Evolutionary conservation across 371 early-diverging fungal genomes (phyloP).

Genomic region (Vairimorpha necatrix): DNA sequence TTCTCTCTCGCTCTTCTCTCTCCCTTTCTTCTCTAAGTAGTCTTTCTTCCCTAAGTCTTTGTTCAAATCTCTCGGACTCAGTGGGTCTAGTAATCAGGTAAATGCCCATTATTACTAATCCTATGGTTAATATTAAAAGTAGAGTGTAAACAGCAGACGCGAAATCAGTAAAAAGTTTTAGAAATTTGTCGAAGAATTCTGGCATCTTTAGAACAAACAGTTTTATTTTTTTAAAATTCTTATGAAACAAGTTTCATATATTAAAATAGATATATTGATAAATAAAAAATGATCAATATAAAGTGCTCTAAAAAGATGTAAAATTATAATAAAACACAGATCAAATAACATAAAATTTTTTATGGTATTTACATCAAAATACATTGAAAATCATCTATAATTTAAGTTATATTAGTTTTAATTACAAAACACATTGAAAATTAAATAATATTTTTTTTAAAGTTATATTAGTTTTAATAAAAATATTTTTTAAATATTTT

Average conservation of each 20-base stretch:
- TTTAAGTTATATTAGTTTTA: too few relatives aligned
- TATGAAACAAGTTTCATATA: background rate
- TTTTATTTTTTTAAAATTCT: background rate
- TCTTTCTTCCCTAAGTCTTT: background rate
- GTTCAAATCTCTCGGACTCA: background rate
- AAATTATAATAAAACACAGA: too few relatives aligned
- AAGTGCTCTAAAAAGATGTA: too few relatives aligned
- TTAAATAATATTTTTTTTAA: too few relatives aligned
- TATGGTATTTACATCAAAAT: too few relatives aligned
- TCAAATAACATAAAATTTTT: too few relatives aligned
- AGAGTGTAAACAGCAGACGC: background rate
- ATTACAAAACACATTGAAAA: too few relatives aligned
- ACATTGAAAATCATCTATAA: too few relatives aligned
- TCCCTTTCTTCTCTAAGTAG: background rate
- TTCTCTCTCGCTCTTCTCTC: background rate
- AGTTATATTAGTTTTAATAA: too few relatives aligned
- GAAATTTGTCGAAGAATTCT: background rate
- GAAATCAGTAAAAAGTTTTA: constrained; percentile 1
- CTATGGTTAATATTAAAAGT: background rate
- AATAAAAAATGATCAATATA: too few relatives aligned
- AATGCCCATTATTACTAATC: background rate
- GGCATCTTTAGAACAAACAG: too few relatives aligned
- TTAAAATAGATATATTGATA: too few relatives aligned
- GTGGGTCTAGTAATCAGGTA: background rate
- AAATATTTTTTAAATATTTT: background rate